Percentiles rank a stretch among this genome's conserved stretches.
These are phyloP conservation scores for Leccinum aurantiacum DNA, from an alignment of 768 basidiomycete genomes.

Conservation along the genomic window DNA sequence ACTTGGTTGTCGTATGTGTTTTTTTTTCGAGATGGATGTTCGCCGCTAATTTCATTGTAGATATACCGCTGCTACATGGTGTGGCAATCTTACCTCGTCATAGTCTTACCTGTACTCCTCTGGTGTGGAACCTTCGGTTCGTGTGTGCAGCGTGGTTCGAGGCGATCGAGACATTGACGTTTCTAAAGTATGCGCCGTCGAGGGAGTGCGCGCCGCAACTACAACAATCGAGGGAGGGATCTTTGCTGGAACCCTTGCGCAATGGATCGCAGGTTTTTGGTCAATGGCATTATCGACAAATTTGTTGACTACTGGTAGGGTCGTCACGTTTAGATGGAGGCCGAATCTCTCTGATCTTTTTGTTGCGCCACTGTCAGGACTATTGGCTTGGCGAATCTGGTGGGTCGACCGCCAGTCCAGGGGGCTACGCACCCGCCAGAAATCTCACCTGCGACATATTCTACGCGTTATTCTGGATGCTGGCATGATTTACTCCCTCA, in stretches of 20 bases:
- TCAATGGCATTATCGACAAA: slow-evolving; percentile 34
- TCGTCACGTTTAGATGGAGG: neutral
- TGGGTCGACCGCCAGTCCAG: slow-evolving; percentile 23
- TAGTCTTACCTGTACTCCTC: slow-evolving; percentile 30
- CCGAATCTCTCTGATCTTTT: neutral
- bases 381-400: slow-evolving; percentile 34
- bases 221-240: slow-evolving; percentile 14
- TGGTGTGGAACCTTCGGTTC: slow-evolving; percentile 31
- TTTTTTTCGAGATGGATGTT: neutral
- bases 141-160: neutral
- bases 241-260: slow-evolving; percentile 26
- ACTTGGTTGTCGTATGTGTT: slow-evolving; percentile 29
- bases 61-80: slow-evolving; percentile 33
- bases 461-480: slow-evolving; percentile 38
- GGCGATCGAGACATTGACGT: neutral
- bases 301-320: slow-evolving; percentile 32
- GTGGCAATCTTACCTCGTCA: slow-evolving; percentile 30
- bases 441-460: slow-evolving; percentile 13
- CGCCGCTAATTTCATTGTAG: slow-evolving; percentile 11
- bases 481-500: slow-evolving; percentile 38
- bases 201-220: slow-evolving; percentile 19
- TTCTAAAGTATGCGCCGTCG: slow-evolving; percentile 19
- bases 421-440: slow-evolving; percentile 12
- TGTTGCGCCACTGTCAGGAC: slow-evolving; percentile 11
- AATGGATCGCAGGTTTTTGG: slow-evolving; percentile 39